These are phyloP conservation scores for Quambalaria eucalypti DNA, from an alignment of 1,284 basidiomycete species.

Conservation along the genomic window DNA sequence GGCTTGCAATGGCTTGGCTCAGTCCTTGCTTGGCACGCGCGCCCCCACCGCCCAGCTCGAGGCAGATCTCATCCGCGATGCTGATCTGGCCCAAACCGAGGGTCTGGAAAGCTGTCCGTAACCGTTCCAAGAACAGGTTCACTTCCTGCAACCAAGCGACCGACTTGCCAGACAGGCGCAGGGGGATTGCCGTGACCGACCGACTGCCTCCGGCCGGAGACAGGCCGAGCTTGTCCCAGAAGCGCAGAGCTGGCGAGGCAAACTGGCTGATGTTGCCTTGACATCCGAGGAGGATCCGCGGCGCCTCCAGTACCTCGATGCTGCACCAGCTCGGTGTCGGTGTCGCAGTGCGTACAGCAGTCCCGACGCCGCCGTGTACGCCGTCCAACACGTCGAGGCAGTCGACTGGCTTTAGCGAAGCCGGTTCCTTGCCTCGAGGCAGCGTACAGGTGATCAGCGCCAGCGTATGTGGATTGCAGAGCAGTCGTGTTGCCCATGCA, in stretches of 20 bases:
- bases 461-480: background rate
- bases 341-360: background rate
- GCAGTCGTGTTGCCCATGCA: background rate
- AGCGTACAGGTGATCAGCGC: background rate
- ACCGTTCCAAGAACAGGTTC: slow-evolving; percentile 19
- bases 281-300: slow-evolving; percentile 24
- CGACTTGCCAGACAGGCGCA: slow-evolving; percentile 15
- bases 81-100: slow-evolving; percentile 24
- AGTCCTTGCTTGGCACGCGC: background rate
- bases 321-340: background rate
- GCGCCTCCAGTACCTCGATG: slow-evolving; percentile 20
- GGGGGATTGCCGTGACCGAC: slow-evolving; percentile 22
- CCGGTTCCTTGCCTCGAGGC: background rate
- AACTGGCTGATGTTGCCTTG: slow-evolving; percentile 24
- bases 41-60: slow-evolving; percentile 1
- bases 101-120: slow-evolving; percentile 15
- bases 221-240: slow-evolving; percentile 39
- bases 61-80: background rate
- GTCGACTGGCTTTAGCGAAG: background rate
- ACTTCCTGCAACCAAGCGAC: slow-evolving; percentile 21
- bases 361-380: background rate
- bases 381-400: background rate
- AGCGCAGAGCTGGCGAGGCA: slow-evolving; percentile 22
- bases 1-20: background rate
- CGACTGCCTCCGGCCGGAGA: slow-evolving; percentile 27